Evolutionary conservation across 1,139 yeast species (phyloP), one percentile per base, ranked within the genome.

Genomic region (Hyphopichia pseudoburtonii): DNA sequence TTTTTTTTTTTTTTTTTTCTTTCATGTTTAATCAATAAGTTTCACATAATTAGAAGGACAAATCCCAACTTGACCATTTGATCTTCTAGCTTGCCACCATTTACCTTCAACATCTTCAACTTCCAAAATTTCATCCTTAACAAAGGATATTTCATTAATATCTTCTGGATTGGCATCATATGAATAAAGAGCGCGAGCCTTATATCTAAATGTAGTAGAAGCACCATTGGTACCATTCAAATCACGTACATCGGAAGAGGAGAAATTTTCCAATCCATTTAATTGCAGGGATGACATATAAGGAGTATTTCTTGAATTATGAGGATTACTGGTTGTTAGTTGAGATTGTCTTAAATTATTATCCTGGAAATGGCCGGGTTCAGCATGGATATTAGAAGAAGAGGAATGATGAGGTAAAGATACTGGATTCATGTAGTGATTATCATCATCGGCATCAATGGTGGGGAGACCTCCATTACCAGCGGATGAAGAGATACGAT

Each of bases 61-160:
- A 51, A 92, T 92, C 50, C 98, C 98, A 36, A 88, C 86, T 60
- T 89, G 95, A 33, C 98, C 98, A 51, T 80, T 84, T 15, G 84
- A 73, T 55, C 90, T 79, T 56, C 86, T 80, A 25, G 96, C 97
- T 64, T 89, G 96, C 97, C 97, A 92, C 98, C 98, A 92, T 66
- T 94, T 84, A 36, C 97, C 97, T 47, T 87, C 88, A 41, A 88
- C 86, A 56, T 92, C 97, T 51, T 88, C 89, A 32, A 92, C 95
- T 52, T 86, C 90, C 57, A 92, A 75, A 19, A 89, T 70, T 60
- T 92, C 98, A 43, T 92, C 97, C 61, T 90, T 89, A 43, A 76
- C 79, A 56, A 92, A 92, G 5, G 96, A 85, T 30, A 92, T 78
- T 64, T 92, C 98, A 56, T 92, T 92, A 43, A 86, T 87, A 61